Conservation (phyloP, 345 rosid genomes). For the Durio zibethinus region DNA sequence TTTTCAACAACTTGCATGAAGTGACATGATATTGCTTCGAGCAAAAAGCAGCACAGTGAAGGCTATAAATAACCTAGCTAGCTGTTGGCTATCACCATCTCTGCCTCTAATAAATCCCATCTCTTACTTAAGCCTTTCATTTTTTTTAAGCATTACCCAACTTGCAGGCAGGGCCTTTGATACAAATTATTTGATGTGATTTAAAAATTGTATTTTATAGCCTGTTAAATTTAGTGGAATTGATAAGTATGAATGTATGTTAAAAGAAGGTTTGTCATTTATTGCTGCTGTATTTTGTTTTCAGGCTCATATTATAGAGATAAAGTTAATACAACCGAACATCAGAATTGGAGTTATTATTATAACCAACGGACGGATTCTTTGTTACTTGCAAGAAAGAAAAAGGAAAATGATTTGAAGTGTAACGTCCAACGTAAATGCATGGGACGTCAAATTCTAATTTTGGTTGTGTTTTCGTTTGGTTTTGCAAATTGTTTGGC, state of each 20-base stretch:
- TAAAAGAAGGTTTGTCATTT: not conserved
- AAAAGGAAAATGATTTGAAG: not conserved
- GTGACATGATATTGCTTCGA: not conserved
- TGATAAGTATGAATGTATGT: too few relatives aligned
- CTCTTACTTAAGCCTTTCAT: not conserved
- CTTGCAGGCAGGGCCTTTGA: not conserved
- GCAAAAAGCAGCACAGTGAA: not conserved
- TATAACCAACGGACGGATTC: too few relatives aligned
- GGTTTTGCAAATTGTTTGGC: not conserved
- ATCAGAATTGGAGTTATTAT: too few relatives aligned
- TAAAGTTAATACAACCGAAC: not conserved
- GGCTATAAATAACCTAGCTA: not conserved
- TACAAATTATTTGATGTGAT: not conserved
- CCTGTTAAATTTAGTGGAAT: too few relatives aligned
- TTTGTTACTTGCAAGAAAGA: not conserved
- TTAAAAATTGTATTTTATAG: not conserved
- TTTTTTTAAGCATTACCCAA: not conserved
- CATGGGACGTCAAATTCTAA: not conserved
- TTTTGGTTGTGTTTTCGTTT: not conserved
- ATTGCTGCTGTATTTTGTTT: not conserved
- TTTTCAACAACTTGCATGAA: constrained; percentile 22
- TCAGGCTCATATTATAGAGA: not conserved
- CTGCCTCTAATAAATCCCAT: not conserved
- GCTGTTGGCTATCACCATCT: not conserved
- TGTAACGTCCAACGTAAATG: not conserved